Conservation (phyloP, 768 basidiomycete genomes). For the Boletus sensibilis region DNA sequence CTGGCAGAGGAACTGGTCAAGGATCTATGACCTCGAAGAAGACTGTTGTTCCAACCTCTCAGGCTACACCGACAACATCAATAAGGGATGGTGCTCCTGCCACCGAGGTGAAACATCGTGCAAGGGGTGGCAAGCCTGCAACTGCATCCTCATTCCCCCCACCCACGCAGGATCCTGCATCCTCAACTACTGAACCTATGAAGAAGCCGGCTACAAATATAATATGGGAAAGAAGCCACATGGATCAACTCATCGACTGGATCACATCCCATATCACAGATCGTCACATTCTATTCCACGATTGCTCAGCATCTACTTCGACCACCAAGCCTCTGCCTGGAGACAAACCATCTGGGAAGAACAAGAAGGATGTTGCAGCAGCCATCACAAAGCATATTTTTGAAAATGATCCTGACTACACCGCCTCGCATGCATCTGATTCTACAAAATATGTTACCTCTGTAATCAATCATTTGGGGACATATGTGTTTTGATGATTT, state of each 20-base stretch:
- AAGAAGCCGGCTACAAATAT: neutral
- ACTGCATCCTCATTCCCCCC: too few relatives aligned
- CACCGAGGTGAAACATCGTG: neutral
- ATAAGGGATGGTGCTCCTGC: neutral
- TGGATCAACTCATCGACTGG: neutral
- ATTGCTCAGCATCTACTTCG: neutral
- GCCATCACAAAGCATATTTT: neutral
- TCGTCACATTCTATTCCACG: constrained; percentile 1
- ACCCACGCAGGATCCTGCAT: too few relatives aligned
- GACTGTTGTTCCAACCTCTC: too few relatives aligned
- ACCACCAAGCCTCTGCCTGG: neutral
- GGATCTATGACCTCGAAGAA: too few relatives aligned
- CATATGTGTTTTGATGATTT: too few relatives aligned
- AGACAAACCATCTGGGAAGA: constrained; percentile 6
- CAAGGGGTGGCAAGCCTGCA: neutral
- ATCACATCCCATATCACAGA: neutral
- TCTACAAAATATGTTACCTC: neutral
- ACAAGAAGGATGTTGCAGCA: neutral
- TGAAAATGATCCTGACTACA: neutral
- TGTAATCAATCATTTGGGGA: too few relatives aligned
- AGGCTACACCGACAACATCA: too few relatives aligned
- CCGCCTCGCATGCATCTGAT: neutral
- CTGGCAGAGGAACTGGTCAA: neutral
- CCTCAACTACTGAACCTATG: neutral
- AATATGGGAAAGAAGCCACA: neutral